Evolutionary conservation across 257 asterid genomes (phyloP).

Genomic region (Cruciata laevipes): DNA sequence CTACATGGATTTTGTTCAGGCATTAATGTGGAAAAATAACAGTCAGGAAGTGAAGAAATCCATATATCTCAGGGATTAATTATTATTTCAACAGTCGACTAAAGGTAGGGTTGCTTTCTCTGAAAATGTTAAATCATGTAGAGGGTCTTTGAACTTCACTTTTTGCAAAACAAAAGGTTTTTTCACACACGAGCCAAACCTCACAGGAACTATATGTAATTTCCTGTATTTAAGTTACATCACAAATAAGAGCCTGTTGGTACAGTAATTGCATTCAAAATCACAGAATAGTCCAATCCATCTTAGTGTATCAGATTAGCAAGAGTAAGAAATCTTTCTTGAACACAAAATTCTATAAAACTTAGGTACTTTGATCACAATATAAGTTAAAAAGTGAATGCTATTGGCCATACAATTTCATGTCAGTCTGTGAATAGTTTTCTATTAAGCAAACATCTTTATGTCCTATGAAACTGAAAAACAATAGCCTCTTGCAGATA

Average conservation of each 20-base stretch:
- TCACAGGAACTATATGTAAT: not conserved
- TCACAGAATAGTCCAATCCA: not conserved
- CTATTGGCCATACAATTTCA: not conserved
- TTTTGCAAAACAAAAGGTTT: not conserved
- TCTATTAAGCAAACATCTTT: not conserved
- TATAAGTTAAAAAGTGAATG: not conserved
- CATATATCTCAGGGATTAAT: not conserved
- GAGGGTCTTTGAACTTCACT: not conserved
- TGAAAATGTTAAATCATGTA: too few relatives aligned
- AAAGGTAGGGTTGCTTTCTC: not conserved
- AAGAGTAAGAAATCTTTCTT: too few relatives aligned
- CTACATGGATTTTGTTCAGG: not conserved
- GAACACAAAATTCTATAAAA: too few relatives aligned
- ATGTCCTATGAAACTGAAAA: not conserved
- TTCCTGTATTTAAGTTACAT: not conserved
- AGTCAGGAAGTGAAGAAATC: not conserved
- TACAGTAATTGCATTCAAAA: not conserved
- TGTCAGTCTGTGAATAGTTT: not conserved
- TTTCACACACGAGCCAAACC: not conserved
- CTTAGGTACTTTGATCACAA: not conserved
- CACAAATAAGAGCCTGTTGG: not conserved
- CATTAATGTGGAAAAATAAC: not conserved
- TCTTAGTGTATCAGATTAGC: not conserved
- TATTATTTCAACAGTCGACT: not conserved
- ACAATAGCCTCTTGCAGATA: not conserved